Percentiles rank a stretch among this genome's conserved stretches.
These are phyloP conservation scores for Xylaria sp. DNA, from an alignment of 2,329 filamentous ascomycete genomes.

Conservation along the genomic window DNA sequence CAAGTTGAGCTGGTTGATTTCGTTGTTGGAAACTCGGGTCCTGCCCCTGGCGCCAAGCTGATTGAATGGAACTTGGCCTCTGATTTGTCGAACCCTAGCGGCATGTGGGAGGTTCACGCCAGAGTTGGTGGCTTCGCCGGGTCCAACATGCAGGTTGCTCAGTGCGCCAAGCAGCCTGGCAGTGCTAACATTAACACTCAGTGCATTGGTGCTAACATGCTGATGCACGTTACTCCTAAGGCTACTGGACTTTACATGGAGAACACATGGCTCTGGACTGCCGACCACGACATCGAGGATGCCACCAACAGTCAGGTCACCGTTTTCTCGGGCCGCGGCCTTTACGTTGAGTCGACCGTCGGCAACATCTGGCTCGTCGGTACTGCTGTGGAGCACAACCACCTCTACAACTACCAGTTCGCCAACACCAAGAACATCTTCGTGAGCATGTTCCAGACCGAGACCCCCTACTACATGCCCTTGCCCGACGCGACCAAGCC, in stretches of 20 bases:
- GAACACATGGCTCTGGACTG: conserved; percentile 43
- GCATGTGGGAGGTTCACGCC: conserved; percentile 71
- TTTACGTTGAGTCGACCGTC: conserved; percentile 37
- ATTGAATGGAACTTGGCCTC: conserved; percentile 67
- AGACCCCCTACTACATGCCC: conserved; percentile 63
- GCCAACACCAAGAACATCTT: conserved; percentile 52
- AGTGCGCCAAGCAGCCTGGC: conserved; percentile 54
- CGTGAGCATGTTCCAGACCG: conserved; percentile 58
- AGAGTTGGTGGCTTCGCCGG: conserved; percentile 68
- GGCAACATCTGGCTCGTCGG: conserved; percentile 53
- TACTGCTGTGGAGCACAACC: conserved; percentile 55
- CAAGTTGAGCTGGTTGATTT: conserved; percentile 67
- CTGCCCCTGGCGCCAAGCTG: conserved; percentile 61
- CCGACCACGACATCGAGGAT: conserved; percentile 53
- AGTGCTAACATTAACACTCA: conserved; percentile 27
- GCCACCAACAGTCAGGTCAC: conserved; percentile 43
- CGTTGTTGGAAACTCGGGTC: conserved; percentile 62
- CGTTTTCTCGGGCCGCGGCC: conserved; percentile 48
- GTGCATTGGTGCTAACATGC: conserved; percentile 37
- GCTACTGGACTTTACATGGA: conserved; percentile 36
- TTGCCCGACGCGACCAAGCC: conserved; percentile 50
- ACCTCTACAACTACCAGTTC: conserved; percentile 60
- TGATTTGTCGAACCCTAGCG: conserved; percentile 37
- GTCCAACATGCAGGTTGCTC: conserved; percentile 60
- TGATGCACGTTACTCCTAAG: conserved; percentile 35